A percentile compares a stretch with the other conserved stretches of the same genome.
Evolutionary conservation across 2,329 filamentous ascomycete species (phyloP).

Genomic region (Paecilomyces niveus): DNA sequence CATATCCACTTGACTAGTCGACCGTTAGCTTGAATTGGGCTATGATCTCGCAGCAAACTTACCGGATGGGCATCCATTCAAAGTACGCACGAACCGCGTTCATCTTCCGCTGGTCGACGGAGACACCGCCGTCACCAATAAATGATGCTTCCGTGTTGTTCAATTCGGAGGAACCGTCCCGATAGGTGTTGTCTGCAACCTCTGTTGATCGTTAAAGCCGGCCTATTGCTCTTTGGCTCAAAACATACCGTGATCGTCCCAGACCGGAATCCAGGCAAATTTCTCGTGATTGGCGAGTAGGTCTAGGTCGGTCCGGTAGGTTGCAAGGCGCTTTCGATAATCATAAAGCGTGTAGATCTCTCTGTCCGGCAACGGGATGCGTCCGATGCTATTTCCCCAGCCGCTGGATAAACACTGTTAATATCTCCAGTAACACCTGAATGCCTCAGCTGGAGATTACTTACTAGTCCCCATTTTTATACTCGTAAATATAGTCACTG

Average conservation of each 20-base stretch:
- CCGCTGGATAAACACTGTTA: constrained; percentile 19
- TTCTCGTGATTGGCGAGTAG: constrained; percentile 49
- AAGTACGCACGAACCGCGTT: constrained; percentile 66
- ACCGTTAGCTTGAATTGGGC: constrained; percentile 18
- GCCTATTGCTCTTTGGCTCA: constrained; percentile 2
- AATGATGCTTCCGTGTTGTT: constrained; percentile 65
- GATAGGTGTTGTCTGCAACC: constrained; percentile 59
- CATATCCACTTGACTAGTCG: constrained; percentile 51
- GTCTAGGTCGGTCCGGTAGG: constrained; percentile 56
- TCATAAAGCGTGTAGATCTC: constrained; percentile 41
- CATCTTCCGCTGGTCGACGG: constrained; percentile 66
- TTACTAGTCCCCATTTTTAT: constrained; percentile 32
- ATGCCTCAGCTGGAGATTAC: constrained; percentile 5
- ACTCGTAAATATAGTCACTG: constrained; percentile 62
- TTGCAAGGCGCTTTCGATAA: constrained; percentile 53
- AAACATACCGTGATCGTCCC: constrained; percentile 52
- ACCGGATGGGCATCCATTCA: constrained; percentile 57
- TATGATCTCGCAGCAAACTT: constrained; percentile 8
- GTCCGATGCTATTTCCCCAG: constrained; percentile 45
- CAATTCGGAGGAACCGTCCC: constrained; percentile 52
- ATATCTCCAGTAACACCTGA: not conserved
- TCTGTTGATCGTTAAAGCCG: constrained; percentile 25
- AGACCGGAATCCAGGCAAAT: constrained; percentile 58
- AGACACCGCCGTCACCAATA: constrained; percentile 51
- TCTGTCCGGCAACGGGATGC: constrained; percentile 47